Base-by-base conservation (phyloP, 306 rosid genomes). In the Vicia sativa region DNA sequence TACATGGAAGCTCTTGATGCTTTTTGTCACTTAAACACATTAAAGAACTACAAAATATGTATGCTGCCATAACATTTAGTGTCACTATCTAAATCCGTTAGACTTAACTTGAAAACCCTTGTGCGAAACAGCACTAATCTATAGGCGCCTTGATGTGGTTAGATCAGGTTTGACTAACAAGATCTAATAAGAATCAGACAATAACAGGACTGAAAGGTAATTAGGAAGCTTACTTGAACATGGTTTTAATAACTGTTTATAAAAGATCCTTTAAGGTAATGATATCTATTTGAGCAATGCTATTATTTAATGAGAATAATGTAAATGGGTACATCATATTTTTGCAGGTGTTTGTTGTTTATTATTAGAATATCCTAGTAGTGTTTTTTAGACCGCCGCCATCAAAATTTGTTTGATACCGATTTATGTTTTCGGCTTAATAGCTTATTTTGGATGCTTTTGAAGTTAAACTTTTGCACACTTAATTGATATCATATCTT, bases 101-200 rank as follows among this genome's bases (percentile, higher is more conserved):
- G n/a, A 61, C 52, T 34, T 39, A 18, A 38, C 70, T 1, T 34
- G 46, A 54, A 13, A 38, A 45, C 73, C 68, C 73, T 66, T 57
- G 64, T 43, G 11, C 34, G 73, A 35, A 55, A 21, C 53, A 41
- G 0, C 44, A 66, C 11, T 21, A 56, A 66, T 31, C 53, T 44
- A 14, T 65, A 66, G 60, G 66, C 1, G 26, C 41, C 72, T 64
- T 73, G 19, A 42, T 64, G 26, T 54, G 59, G 16, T 48, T 49
- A 61, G 67, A 34, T 62, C 63, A 35, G 76, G 62, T 50, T 72
- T 37, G 34, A 50, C 42, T 25, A 23, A 46, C 68, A 71, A 46
- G 49, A 35, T 49, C 12, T 37, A 9, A 9, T 13, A 71, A 44
- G 18, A 64, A 43, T 31, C 39, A 34, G 52, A 35, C 59, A 29